Percentiles rank a stretch among this genome's conserved stretches.
Conservation (phyloP, 495 filamentous ascomycete genomes). For the Penicillium atrosanguineum region DNA sequence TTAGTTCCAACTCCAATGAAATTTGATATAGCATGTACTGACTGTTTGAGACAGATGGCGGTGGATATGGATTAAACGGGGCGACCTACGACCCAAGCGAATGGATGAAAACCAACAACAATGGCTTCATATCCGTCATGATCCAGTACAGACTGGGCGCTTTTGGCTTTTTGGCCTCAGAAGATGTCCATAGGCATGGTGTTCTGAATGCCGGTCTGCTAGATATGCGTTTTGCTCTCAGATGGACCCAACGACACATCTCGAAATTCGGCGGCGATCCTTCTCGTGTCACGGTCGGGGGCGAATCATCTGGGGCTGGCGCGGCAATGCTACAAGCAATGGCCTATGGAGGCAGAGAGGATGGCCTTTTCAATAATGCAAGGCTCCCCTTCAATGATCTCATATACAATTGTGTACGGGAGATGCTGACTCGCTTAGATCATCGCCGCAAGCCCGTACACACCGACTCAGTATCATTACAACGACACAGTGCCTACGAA, state of each 20-base stretch:
- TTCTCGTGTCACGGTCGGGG: conserved; percentile 32
- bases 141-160: conserved; percentile 17
- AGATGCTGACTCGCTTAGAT: conserved; percentile 23
- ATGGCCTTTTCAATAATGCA: conserved; percentile 23
- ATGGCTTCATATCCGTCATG: conserved; percentile 10
- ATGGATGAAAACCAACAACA: conserved; percentile 7
- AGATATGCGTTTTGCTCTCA: conserved; percentile 58
- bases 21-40: background rate
- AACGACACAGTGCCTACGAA: conserved; percentile 49
- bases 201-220: conserved; percentile 47
- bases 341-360: conserved; percentile 44
- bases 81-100: conserved; percentile 10
- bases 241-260: conserved; percentile 56
- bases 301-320: conserved; percentile 44
- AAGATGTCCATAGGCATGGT: conserved; percentile 7
- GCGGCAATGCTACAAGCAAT: conserved; percentile 51
- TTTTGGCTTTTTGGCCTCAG: conserved; percentile 16
- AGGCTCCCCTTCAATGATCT: background rate
- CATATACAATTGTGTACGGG: background rate
- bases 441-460: conserved; percentile 52
- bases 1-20: background rate
- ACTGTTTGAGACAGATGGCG: conserved; percentile 5
- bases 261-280: conserved; percentile 41
- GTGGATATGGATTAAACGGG: conserved; percentile 11
- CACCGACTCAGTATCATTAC: conserved; percentile 50